These are phyloP conservation scores for Hemisphaericaspora nanyangensis DNA, from an alignment of 805 yeast genomes.

Conservation along the genomic window DNA sequence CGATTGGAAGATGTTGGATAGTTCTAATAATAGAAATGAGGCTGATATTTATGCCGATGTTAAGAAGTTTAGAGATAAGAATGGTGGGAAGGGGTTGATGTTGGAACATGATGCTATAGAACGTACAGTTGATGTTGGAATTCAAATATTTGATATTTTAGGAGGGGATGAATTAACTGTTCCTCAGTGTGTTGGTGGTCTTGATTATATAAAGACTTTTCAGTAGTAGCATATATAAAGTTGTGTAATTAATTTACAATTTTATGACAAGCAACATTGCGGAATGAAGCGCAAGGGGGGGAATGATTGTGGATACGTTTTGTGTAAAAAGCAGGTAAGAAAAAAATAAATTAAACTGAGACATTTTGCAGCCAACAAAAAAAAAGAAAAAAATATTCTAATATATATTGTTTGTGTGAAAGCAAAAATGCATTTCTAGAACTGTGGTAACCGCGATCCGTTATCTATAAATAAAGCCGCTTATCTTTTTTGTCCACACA, in stretches of 20 bases:
- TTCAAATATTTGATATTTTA: constrained; percentile 50
- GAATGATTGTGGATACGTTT: too few relatives aligned
- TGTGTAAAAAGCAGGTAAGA: not conserved
- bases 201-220: constrained; percentile 51
- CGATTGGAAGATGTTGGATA: constrained; percentile 74
- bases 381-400: too few relatives aligned
- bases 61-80: constrained; percentile 41
- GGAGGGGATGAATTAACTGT: constrained; percentile 68
- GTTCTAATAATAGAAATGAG: constrained; percentile 39
- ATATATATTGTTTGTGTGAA: too few relatives aligned
- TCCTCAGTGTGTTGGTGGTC: constrained; percentile 71
- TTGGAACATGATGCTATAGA: constrained; percentile 80
- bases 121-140: constrained; percentile 66
- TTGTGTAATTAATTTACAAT: not conserved
- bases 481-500: too few relatives aligned
- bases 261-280: not conserved
- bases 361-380: too few relatives aligned
- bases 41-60: constrained; percentile 55
- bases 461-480: too few relatives aligned
- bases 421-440: too few relatives aligned
- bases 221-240: not conserved
- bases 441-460: too few relatives aligned
- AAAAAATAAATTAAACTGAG: not conserved
- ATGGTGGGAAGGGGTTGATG: constrained; percentile 53
- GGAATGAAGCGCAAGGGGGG: too few relatives aligned